A percentile compares a stretch with the other conserved stretches of the same genome.
Evolutionary conservation across 2,329 filamentous ascomycete genomes (phyloP).

Genomic region (Westerdykella sp.): DNA sequence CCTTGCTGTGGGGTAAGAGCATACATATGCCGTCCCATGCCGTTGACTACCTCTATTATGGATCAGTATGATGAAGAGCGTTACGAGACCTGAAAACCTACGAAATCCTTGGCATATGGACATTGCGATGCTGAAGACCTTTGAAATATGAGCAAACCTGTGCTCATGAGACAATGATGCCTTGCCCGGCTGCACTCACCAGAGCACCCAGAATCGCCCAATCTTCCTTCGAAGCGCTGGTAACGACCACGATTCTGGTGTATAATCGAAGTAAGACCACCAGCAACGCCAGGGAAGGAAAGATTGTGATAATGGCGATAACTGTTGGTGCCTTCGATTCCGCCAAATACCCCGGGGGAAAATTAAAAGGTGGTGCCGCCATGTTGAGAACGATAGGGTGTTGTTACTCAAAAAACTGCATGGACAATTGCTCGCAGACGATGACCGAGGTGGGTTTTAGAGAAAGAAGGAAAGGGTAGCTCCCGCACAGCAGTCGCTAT

Average conservation of each 20-base stretch:
- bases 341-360: conserved; percentile 6
- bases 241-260: conserved; percentile 10
- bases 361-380: background rate
- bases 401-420: no score
- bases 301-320: conserved; percentile 10
- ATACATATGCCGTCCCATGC: conserved; percentile 15
- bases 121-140: conserved; percentile 13
- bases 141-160: background rate
- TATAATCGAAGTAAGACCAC: conserved; percentile 9
- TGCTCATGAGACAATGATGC: background rate
- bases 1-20: conserved; percentile 10
- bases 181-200: conserved; percentile 1
- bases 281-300: conserved; percentile 9
- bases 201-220: conserved; percentile 9
- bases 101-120: conserved; percentile 16
- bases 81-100: conserved; percentile 1
- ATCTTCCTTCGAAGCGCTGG: conserved; percentile 11
- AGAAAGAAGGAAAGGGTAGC: no score
- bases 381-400: background rate
- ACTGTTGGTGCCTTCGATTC: conserved; percentile 11
- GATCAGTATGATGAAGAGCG: background rate
- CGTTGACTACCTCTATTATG: conserved; percentile 11
- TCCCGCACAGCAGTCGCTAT: no score
- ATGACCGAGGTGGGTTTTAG: no score
- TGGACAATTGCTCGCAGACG: no score